These are phyloP conservation scores for Coemansia sp. DNA, from an alignment of 192 early-diverging fungal species.

Conservation along the genomic window DNA sequence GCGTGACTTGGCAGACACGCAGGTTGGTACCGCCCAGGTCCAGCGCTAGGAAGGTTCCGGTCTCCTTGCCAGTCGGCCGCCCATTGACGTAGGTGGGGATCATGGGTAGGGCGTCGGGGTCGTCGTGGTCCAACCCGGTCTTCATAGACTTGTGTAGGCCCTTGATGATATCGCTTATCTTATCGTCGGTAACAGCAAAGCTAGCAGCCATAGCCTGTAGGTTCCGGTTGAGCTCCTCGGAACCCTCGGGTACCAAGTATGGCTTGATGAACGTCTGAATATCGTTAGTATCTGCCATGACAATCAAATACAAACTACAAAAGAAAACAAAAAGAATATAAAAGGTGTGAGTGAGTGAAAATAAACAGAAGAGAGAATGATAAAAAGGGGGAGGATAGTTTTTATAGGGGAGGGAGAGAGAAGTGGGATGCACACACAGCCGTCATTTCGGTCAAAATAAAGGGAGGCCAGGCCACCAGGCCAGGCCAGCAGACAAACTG, in stretches of 20 bases:
- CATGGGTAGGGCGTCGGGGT: constrained; percentile 71
- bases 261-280: constrained; percentile 47
- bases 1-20: constrained; percentile 83
- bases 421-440: not conserved
- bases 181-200: constrained; percentile 62
- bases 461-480: constrained; percentile 7
- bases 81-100: constrained; percentile 88
- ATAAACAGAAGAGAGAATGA: not conserved
- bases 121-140: constrained; percentile 63
- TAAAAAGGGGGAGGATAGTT: not conserved
- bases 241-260: constrained; percentile 42
- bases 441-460: not conserved
- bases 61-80: constrained; percentile 84
- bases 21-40: constrained; percentile 97
- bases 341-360: not conserved
- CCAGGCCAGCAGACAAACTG: constrained; percentile 4
- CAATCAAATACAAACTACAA: constrained; percentile 10
- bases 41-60: constrained; percentile 84
- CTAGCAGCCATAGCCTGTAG: constrained; percentile 56
- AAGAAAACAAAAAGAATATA: not conserved
- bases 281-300: constrained; percentile 56
- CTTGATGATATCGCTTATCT: constrained; percentile 60
- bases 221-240: constrained; percentile 57
- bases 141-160: constrained; percentile 67
- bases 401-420: not conserved